Evolutionary conservation across 2,329 filamentous ascomycete species (phyloP).

Genomic region (Colletotrichum lini): DNA sequence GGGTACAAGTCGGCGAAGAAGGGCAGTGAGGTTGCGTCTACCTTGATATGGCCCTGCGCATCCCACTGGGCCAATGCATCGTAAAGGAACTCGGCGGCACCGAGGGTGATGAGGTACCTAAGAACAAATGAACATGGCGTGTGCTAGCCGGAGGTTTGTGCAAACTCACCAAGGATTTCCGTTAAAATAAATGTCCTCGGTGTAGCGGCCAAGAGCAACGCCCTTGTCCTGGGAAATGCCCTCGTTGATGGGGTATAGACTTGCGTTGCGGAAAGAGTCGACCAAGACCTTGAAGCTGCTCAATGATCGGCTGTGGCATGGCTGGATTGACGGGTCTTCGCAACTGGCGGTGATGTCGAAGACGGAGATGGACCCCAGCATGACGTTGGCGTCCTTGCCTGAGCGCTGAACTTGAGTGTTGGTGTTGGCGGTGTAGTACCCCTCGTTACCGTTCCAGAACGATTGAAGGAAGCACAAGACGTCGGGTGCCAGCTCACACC

Average conservation of each 20-base stretch:
- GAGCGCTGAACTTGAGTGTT: conserved; percentile 60
- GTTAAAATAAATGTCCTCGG: conserved; percentile 67
- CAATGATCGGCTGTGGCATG: conserved; percentile 65
- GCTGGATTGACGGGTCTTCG: conserved; percentile 69
- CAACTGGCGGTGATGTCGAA: conserved; percentile 67
- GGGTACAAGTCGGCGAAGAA: conserved; percentile 70
- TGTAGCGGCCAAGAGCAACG: conserved; percentile 61
- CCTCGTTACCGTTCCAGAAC: conserved; percentile 69
- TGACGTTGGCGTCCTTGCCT: conserved; percentile 70
- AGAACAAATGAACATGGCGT: not conserved
- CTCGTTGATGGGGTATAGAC: conserved; percentile 66
- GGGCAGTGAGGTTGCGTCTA: conserved; percentile 65
- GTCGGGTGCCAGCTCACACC: conserved; percentile 65
- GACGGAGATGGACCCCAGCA: conserved; percentile 62
- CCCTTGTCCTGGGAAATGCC: conserved; percentile 61
- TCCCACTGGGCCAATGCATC: conserved; percentile 70
- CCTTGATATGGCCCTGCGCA: conserved; percentile 59
- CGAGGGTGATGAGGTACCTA: conserved; percentile 65
- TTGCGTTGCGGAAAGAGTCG: conserved; percentile 65
- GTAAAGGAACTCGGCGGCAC: conserved; percentile 72
- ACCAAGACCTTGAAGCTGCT: conserved; percentile 70
- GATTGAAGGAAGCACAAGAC: conserved; percentile 68
- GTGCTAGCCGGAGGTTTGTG: not conserved
- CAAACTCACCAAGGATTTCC: conserved; percentile 67
- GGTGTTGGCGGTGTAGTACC: conserved; percentile 68